Percentiles rank a stretch among this genome's conserved stretches.
phyloP scores from a whole-genome alignment of 2,329 filamentous ascomycete species.

The Eurotiales sp. region DNA sequence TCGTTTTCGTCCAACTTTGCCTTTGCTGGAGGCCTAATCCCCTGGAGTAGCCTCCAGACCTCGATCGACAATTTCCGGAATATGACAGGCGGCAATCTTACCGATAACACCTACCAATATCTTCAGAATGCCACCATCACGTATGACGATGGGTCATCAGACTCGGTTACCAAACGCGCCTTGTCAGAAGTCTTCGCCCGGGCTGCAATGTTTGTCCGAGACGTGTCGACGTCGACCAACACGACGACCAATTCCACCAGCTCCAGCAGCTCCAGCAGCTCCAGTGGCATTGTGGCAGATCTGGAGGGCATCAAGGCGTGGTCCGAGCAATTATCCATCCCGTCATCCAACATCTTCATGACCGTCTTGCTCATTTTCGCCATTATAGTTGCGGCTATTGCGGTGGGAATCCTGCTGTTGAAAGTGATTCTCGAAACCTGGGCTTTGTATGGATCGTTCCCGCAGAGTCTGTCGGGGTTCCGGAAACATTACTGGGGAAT shows the following conservation, averaged over 20 bases:
- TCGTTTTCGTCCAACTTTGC: slow-evolving; percentile 91
- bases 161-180: slow-evolving; percentile 53
- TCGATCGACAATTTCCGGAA: slow-evolving; percentile 80
- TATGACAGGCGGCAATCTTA: slow-evolving; percentile 81
- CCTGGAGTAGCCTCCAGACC: slow-evolving; percentile 74
- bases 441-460: slow-evolving; percentile 85
- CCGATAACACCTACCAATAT: slow-evolving; percentile 69
- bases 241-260: slow-evolving; percentile 33
- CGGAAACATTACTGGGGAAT: slow-evolving; percentile 95
- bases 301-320: slow-evolving; percentile 78
- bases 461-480: slow-evolving; percentile 74
- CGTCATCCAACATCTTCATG: slow-evolving; percentile 92
- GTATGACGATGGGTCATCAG: slow-evolving; percentile 58
- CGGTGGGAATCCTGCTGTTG: slow-evolving; percentile 79
- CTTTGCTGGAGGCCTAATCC: slow-evolving; percentile 80
- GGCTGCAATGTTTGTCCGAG: slow-evolving; percentile 52
- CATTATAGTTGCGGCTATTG: slow-evolving; percentile 78
- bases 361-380: slow-evolving; percentile 85
- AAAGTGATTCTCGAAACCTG: slow-evolving; percentile 90
- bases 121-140: slow-evolving; percentile 73
- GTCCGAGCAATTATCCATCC: slow-evolving; percentile 78
- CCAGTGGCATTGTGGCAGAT: slow-evolving; percentile 47
- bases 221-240: slow-evolving; percentile 41
- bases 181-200: slow-evolving; percentile 42
- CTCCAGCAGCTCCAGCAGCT: slow-evolving; percentile 21